Evolutionary conservation across 2,329 filamentous ascomycete genomes (phyloP).

Genomic region (Phaeosphaeria sp.): DNA sequence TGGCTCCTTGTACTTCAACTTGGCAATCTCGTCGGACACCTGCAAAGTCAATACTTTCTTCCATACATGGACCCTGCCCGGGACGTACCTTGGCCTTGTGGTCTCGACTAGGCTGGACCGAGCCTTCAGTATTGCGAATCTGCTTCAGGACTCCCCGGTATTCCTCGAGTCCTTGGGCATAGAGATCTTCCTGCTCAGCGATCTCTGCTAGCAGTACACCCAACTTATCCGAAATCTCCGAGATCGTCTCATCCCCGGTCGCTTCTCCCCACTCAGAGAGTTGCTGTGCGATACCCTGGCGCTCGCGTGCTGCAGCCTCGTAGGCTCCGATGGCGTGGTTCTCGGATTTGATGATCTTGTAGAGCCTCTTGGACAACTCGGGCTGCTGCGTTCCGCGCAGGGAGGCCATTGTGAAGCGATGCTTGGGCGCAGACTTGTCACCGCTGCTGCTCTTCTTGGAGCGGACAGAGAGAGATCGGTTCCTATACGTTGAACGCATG

Average conservation of each 20-base stretch:
- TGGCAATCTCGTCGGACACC: slow-evolving; percentile 90
- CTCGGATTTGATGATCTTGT: slow-evolving; percentile 91
- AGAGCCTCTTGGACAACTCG: slow-evolving; percentile 87
- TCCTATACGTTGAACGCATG: slow-evolving; percentile 57
- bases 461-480: slow-evolving; percentile 76
- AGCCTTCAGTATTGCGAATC: slow-evolving; percentile 94
- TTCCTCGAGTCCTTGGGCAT: slow-evolving; percentile 86
- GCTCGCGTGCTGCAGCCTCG: slow-evolving; percentile 84
- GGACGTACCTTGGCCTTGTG: slow-evolving; percentile 73
- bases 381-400: slow-evolving; percentile 85
- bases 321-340: slow-evolving; percentile 87
- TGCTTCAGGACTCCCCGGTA: slow-evolving; percentile 83
- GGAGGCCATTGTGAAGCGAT: slow-evolving; percentile 84
- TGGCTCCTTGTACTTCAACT: slow-evolving; percentile 90
- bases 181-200: slow-evolving; percentile 90
- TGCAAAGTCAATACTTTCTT: slow-evolving; percentile 28
- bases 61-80: neutral
- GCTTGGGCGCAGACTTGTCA: slow-evolving; percentile 58
- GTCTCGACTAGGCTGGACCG: slow-evolving; percentile 90
- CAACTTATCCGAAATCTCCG: slow-evolving; percentile 93
- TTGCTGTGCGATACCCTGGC: slow-evolving; percentile 83
- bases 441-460: slow-evolving; percentile 63
- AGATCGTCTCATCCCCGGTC: slow-evolving; percentile 84
- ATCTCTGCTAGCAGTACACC: slow-evolving; percentile 91
- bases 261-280: slow-evolving; percentile 96